These are phyloP conservation scores for Cyamopsis tetragonoloba DNA, from an alignment of 306 rosid species.

Conservation along the genomic window DNA sequence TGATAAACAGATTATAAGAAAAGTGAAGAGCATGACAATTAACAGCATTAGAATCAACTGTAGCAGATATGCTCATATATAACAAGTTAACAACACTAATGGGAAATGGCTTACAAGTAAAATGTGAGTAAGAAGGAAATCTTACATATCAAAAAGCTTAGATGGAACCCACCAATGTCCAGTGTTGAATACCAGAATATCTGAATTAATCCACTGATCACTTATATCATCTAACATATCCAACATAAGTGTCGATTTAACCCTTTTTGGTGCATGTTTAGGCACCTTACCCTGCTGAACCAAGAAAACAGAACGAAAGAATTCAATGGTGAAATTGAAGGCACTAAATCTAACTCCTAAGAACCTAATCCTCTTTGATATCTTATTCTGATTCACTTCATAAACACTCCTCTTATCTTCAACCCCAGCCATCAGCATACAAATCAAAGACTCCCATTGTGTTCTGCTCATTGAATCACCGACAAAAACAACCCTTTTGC, in stretches of 20 bases:
- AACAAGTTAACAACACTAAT: neutral
- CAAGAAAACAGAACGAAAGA: conserved; percentile 76
- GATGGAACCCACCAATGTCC: conserved; percentile 98
- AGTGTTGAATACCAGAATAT: conserved; percentile 83
- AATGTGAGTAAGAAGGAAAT: conserved; percentile 25
- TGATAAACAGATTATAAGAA: neutral
- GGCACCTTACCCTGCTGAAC: conserved; percentile 59
- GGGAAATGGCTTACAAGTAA: neutral
- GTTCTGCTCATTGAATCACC: conserved; percentile 96
- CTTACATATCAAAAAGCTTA: conserved; percentile 74
- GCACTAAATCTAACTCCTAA: conserved; percentile 72
- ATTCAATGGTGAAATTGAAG: conserved; percentile 75
- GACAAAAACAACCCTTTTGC: conserved; percentile 74
- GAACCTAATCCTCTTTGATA: conserved; percentile 60
- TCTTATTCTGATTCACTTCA: conserved; percentile 67
- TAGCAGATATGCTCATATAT: conserved; percentile 1
- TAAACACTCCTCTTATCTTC: conserved; percentile 67
- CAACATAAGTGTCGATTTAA: conserved; percentile 65
- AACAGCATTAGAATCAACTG: conserved; percentile 6
- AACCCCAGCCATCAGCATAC: conserved; percentile 83
- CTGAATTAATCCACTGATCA: conserved; percentile 68
- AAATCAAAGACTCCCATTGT: conserved; percentile 86
- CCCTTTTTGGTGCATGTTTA: conserved; percentile 71
- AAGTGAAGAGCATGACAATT: neutral
- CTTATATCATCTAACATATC: conserved; percentile 68